A percentile compares a stretch with the other conserved stretches of the same genome.
These are phyloP conservation scores for Penicillium ochrochloron DNA, from an alignment of 495 filamentous ascomycete species.

Conservation along the genomic window DNA sequence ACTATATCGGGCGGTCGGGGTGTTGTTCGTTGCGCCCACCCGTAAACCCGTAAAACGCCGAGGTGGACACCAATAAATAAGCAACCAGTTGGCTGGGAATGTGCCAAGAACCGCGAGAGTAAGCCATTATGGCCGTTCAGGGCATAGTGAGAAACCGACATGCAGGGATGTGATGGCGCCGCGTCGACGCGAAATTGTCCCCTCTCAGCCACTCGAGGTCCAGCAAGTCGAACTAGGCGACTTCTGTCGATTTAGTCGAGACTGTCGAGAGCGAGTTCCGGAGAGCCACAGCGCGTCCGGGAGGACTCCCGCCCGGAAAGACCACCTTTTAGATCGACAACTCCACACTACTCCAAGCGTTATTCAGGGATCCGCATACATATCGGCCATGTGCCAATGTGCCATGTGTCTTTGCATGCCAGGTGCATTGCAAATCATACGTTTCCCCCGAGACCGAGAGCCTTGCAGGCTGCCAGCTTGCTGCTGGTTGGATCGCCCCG, in stretches of 20 bases:
- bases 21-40: not conserved
- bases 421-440: slow-evolving; percentile 12
- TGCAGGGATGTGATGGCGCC: slow-evolving; percentile 9
- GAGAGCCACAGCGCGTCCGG: slow-evolving; percentile 1
- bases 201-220: not conserved
- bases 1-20: not conserved
- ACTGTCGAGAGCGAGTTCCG: not conserved
- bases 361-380: slow-evolving; percentile 10
- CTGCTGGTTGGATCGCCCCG: slow-evolving; percentile 3
- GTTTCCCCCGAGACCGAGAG: not conserved
- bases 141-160: slow-evolving; percentile 4
- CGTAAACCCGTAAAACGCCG: slow-evolving; percentile 2
- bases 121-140: slow-evolving; percentile 4
- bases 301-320: not conserved
- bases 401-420: slow-evolving; percentile 12
- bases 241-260: too few relatives aligned
- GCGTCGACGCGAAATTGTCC: slow-evolving; percentile 2
- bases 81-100: not conserved
- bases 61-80: not conserved
- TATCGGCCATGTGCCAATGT: slow-evolving; percentile 8
- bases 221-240: not conserved
- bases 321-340: slow-evolving; percentile 12
- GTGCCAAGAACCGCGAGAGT: not conserved
- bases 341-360: slow-evolving; percentile 1
- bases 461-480: not conserved